Base-by-base conservation (phyloP, 2,329 filamentous ascomycete genomes). In the Gaeumannomyces tritici region DNA sequence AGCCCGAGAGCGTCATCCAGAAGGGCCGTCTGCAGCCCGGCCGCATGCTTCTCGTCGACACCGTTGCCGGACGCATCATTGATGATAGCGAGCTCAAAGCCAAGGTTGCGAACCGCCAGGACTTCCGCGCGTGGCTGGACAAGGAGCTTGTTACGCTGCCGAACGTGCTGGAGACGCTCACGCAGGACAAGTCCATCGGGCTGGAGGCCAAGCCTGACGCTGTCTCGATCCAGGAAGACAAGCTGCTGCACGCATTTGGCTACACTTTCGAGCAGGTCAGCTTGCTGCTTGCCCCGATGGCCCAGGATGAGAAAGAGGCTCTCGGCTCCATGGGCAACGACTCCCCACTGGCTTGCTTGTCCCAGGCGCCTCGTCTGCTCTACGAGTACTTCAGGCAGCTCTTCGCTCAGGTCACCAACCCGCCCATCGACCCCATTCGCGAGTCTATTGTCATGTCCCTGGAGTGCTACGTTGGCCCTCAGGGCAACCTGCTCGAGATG, bases 251-350 rank as follows among this genome's bases (percentile, higher is more conserved):
- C 69, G 90, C 93, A 9, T 97, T 95, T 69, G 93, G 93, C 26
- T 98, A 97, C 76, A 96, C 93, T 8, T 89, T 96, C 65, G 93
- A 98, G 79, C 93, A 98, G 76, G 89, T 98, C 74, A 93, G 89
- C 74, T 78, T 98, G 72, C 82, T 98, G 51, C 85, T 98, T 61
- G 93, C 89, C 24, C 93, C 93, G 12, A 98, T 98, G 93, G 93
- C 92, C 63, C 92, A 92, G 28, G 93, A 98, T 71, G 96, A 96
- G 64, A 98, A 98, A 79, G 93, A 98, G 76, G 93, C 93, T 56
- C 83, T 98, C 62, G 93, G 93, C 55, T 98, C 93, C 64, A 98
- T 98, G 93, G 93, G 93, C 70, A 98, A 98, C 73, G 93, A 98
- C 79, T 91, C 90, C 57, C 93, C 93, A 56, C 80, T 98, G 66